Evolutionary conservation across 768 basidiomycete genomes (phyloP), one percentile per base, ranked within the genome.

Genomic region (Tylopilus subfusipes): DNA sequence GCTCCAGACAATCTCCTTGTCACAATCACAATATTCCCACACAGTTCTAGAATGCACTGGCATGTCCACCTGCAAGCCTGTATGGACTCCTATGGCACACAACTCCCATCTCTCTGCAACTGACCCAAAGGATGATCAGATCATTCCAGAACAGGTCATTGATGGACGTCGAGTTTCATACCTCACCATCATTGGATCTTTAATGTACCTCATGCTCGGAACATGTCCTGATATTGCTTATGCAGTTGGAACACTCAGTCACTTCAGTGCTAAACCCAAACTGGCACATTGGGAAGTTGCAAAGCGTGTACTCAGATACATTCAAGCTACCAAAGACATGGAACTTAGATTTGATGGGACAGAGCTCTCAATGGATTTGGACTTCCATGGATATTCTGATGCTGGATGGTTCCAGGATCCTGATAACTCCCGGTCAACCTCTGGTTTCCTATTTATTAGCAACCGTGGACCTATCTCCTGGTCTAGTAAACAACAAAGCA

Each of bases 1-100:
- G 14, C 42, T 51, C 2, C 51, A 55, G 0, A 71, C 66, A 11
- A 63, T 76, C 45, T 56, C 66, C 18, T 42, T 75, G 0, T 66
- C 62, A 10, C 74, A 72, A 48, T 39, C 33, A 7, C 33, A 55
- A 10, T 71, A 64, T 34, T 42, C 59, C 24, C 11, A 43, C 1
- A 56, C 43, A 1, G 34, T 63, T 12, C 54, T 68, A 0, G 40
- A 64, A 19, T 38, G 50, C 5, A 65, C 50, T 7, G 40, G 56
- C 3, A 63, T 50, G 39, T 30, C 29, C 6, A 18, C 7, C 5
- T 49, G 5, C 38, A 21, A n/a, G 5, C 48, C 36, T 2, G 19
- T 42, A 14, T 31, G 29, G 25, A 58, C 49, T n/a, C 62, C 62
- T 5, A 52, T 66, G 51, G 47, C 19, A 22, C 24, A 47, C 16